phyloP scores from a whole-genome alignment of 1,284 basidiomycete genomes.

The Peniophora sp. region DNA sequence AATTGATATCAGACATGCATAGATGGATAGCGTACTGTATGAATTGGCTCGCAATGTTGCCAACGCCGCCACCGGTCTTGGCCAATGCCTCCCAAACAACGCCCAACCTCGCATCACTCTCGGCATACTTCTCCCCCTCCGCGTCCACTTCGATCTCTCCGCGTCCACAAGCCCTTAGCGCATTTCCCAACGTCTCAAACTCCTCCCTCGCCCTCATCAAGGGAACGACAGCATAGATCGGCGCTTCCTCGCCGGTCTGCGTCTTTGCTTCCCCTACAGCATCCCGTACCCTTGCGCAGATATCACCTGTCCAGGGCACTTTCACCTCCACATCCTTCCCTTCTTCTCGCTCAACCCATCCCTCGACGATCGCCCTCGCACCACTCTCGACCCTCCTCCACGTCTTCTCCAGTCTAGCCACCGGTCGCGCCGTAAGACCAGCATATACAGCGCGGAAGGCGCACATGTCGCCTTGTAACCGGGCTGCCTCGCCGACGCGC shows the following conservation, averaged over 20 bases:
- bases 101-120: constrained; percentile 29
- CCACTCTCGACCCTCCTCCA: constrained; percentile 65
- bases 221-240: constrained; percentile 34
- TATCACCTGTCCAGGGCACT: constrained; percentile 63
- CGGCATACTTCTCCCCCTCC: constrained; percentile 18
- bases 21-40: constrained; percentile 38
- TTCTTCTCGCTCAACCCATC: constrained; percentile 49
- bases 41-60: constrained; percentile 46
- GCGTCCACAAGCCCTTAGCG: constrained; percentile 45
- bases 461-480: constrained; percentile 62
- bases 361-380: constrained; percentile 49
- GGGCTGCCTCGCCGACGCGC: constrained; percentile 60
- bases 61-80: constrained; percentile 31
- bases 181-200: constrained; percentile 45
- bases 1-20: neutral
- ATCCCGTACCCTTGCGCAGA: constrained; percentile 30
- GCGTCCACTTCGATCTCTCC: constrained; percentile 19
- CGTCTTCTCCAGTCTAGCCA: constrained; percentile 67
- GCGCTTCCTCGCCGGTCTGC: constrained; percentile 19
- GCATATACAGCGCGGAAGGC: constrained; percentile 65
- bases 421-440: constrained; percentile 61
- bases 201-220: constrained; percentile 34
- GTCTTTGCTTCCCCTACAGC: constrained; percentile 34
- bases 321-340: constrained; percentile 28
- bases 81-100: constrained; percentile 46